phyloP scores from a whole-genome alignment of 2,329 filamentous ascomycete species.

The Macrophomina phaseolina region DNA sequence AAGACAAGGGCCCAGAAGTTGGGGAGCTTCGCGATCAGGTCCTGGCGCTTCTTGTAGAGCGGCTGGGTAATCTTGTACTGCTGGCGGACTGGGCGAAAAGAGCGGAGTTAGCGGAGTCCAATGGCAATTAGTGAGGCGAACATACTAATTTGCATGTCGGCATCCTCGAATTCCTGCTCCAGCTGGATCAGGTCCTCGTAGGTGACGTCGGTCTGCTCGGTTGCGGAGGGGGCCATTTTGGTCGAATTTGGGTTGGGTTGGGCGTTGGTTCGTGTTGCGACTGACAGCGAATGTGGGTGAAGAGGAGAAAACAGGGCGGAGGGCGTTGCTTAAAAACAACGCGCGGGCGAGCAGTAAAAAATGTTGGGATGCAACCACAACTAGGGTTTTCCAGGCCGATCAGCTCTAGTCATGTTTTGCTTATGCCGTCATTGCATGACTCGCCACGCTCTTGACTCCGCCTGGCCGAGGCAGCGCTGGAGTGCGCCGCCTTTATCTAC shows the following conservation, averaged over 20 bases:
- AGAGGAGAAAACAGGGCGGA: neutral
- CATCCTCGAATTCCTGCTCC: constrained; percentile 83
- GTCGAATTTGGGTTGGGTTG: neutral
- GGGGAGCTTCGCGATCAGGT: constrained; percentile 73
- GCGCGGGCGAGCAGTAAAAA: constrained; percentile 22
- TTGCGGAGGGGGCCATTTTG: constrained; percentile 22
- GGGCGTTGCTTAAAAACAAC: constrained; percentile 10
- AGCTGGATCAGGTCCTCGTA: constrained; percentile 81
- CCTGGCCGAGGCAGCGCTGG: neutral
- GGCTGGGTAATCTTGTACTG: constrained; percentile 71
- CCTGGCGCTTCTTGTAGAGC: constrained; percentile 77
- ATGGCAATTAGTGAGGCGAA: constrained; percentile 33
- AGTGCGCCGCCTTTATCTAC: neutral
- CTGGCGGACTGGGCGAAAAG: constrained; percentile 65
- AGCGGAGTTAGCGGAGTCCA: neutral
- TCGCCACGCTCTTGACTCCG: constrained; percentile 6
- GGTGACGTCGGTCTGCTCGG: constrained; percentile 48
- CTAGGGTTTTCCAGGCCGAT: constrained; percentile 27
- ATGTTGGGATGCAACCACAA: constrained; percentile 28
- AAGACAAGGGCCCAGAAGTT: constrained; percentile 96
- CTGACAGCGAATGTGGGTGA: neutral
- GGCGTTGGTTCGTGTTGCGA: neutral
- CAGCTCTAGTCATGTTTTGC: constrained; percentile 5
- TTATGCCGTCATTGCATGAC: constrained; percentile 18
- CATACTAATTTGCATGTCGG: constrained; percentile 82